Conservation (phyloP, 306 rosid species). For the Medicago truncatula region DNA sequence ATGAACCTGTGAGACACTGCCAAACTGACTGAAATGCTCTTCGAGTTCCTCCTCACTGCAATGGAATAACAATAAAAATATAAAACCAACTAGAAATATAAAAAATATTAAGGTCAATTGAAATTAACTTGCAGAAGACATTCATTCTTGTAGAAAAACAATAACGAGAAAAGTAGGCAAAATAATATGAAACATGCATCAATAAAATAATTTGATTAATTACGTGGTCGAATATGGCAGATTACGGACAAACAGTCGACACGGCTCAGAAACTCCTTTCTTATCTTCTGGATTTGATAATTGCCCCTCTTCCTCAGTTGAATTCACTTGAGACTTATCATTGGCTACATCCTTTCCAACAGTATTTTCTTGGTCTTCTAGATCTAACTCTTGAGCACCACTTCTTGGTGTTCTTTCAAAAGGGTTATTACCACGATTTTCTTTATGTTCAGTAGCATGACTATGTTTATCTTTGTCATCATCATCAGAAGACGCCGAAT, state of each 20-base stretch:
- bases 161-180: constrained; percentile 10
- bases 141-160: background rate
- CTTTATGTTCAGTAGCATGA: constrained; percentile 28
- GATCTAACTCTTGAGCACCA: constrained; percentile 41
- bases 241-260: constrained; percentile 86
- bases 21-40: constrained; percentile 68
- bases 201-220: constrained; percentile 15
- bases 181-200: constrained; percentile 7
- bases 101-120: constrained; percentile 17
- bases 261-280: constrained; percentile 59
- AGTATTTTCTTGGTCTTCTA: constrained; percentile 39
- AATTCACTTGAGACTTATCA: constrained; percentile 42
- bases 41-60: constrained; percentile 88
- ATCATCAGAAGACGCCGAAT: constrained; percentile 51
- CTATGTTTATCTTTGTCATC: constrained; percentile 42
- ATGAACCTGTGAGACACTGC: constrained; percentile 77
- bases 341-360: constrained; percentile 34
- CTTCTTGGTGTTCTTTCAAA: constrained; percentile 31
- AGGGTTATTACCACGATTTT: constrained; percentile 37
- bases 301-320: constrained; percentile 34
- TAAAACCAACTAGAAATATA: constrained; percentile 14
- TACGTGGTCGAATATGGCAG: constrained; percentile 85
- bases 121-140: constrained; percentile 30
- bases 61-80: constrained; percentile 30
- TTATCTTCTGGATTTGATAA: constrained; percentile 50